These are phyloP conservation scores for Jamesozyma rosinii DNA, from an alignment of 805 yeast genomes.

Conservation along the genomic window DNA sequence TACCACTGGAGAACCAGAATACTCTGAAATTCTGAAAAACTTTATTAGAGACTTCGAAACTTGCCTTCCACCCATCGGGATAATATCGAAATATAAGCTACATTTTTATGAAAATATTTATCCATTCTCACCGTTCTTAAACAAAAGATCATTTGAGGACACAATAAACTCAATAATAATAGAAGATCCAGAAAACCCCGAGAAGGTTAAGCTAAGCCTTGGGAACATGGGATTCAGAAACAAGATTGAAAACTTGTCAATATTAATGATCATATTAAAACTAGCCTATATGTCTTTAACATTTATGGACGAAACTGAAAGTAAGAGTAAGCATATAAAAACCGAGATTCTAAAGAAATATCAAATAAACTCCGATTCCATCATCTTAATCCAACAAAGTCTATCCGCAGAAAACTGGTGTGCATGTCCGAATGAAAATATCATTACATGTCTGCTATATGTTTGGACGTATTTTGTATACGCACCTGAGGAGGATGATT, in stretches of 20 bases:
- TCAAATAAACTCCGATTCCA: slow-evolving; percentile 19
- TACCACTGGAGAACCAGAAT: slow-evolving; percentile 9
- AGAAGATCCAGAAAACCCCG: slow-evolving; percentile 4
- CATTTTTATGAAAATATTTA: slow-evolving; percentile 25
- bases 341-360: slow-evolving; percentile 14
- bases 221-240: slow-evolving; percentile 21
- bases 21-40: slow-evolving; percentile 19
- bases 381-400: slow-evolving; percentile 18
- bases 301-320: slow-evolving; percentile 10
- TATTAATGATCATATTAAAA: slow-evolving; percentile 21
- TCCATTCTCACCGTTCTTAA: slow-evolving; percentile 23
- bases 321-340: slow-evolving; percentile 5
- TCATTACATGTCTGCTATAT: slow-evolving; percentile 21
- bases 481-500: slow-evolving; percentile 30
- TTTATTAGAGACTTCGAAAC: slow-evolving; percentile 16
- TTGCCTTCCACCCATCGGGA: slow-evolving; percentile 20
- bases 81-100: slow-evolving; percentile 18
- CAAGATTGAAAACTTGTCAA: slow-evolving; percentile 22
- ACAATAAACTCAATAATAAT: slow-evolving; percentile 14
- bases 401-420: slow-evolving; percentile 23
- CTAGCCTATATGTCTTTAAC: slow-evolving; percentile 22
- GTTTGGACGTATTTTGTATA: slow-evolving; percentile 28
- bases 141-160: slow-evolving; percentile 23
- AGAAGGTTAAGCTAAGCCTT: slow-evolving; percentile 16
- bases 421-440: slow-evolving; percentile 28